Conservation (phyloP, 2,329 filamentous ascomycete genomes). For the Magnaporthales sp. region DNA sequence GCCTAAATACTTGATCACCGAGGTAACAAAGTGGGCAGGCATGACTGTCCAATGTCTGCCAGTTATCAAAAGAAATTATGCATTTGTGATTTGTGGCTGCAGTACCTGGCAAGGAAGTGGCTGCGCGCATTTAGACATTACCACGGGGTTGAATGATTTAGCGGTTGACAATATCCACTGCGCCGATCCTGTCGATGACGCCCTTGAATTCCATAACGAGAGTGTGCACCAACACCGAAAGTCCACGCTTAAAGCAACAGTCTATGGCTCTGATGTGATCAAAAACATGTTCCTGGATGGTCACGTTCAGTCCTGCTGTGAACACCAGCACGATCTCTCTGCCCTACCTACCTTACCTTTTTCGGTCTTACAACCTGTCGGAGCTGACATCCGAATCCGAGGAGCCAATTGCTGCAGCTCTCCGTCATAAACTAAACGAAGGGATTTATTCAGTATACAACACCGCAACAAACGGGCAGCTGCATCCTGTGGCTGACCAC, state of each 20-base stretch:
- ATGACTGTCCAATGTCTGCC: too few relatives aligned
- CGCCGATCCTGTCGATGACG: not conserved
- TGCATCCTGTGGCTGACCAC: not conserved
- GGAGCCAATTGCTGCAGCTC: not conserved
- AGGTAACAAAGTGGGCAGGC: too few relatives aligned
- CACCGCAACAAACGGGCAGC: not conserved
- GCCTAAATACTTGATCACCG: too few relatives aligned
- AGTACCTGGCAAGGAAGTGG: not conserved
- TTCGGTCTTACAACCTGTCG: not conserved
- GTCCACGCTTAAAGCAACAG: not conserved
- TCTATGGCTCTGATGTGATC: not conserved
- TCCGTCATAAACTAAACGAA: not conserved
- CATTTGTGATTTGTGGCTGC: not conserved
- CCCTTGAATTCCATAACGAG: not conserved
- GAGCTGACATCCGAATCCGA: not conserved
- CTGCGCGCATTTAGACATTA: not conserved
- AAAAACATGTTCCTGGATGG: not conserved
- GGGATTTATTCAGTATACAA: not conserved
- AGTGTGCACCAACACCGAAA: not conserved
- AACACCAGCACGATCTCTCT: not conserved
- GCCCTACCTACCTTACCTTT: too few relatives aligned
- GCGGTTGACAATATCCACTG: not conserved
- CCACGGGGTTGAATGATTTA: not conserved
- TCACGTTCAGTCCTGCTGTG: not conserved
- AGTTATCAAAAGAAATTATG: too few relatives aligned